Conservation (phyloP, 192 early-diverging fungal species). For the Jimgerdemannia flammicorona region DNA sequence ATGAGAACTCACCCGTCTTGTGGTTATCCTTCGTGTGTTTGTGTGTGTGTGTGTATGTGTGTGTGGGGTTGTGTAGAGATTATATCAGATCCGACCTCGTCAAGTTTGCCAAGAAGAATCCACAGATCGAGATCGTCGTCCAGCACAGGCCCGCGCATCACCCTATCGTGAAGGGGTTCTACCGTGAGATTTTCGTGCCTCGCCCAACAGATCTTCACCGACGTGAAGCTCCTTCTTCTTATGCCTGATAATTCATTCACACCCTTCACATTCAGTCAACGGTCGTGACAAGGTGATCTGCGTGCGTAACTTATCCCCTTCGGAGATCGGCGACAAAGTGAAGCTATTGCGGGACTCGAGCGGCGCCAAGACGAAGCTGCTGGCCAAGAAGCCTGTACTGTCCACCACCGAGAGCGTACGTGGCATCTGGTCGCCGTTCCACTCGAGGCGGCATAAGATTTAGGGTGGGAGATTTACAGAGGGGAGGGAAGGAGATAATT, state of each 20-base stretch:
- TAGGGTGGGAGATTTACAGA: not conserved
- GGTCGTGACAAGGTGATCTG: constrained; percentile 62
- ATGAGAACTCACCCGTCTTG: not conserved
- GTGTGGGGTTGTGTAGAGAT: constrained; percentile 33
- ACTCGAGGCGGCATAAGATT: constrained; percentile 62
- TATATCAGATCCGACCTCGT: constrained; percentile 63
- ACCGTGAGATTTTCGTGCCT: constrained; percentile 46
- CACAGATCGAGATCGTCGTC: constrained; percentile 76
- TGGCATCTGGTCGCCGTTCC: constrained; percentile 84
- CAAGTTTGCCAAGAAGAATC: constrained; percentile 62
- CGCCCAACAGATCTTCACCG: too few species aligned
- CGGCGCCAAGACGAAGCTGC: constrained; percentile 52
- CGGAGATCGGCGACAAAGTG: constrained; percentile 61
- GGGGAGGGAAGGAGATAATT: too few species aligned
- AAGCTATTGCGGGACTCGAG: constrained; percentile 60
- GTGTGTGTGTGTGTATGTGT: not conserved
- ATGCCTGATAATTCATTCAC: too few species aligned
- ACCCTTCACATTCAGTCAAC: constrained; percentile 34
- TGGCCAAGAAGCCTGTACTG: constrained; percentile 67
- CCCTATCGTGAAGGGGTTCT: constrained; percentile 67
- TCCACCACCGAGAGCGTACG: constrained; percentile 76
- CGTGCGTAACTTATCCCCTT: constrained; percentile 53
- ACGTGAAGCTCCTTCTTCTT: not conserved
- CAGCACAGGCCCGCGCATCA: constrained; percentile 69
- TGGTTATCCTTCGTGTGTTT: not conserved